A percentile compares a stretch with the other conserved stretches of the same genome.
Conservation (phyloP, 2,329 filamentous ascomycete species). For the Talaromyces funiculosus region DNA sequence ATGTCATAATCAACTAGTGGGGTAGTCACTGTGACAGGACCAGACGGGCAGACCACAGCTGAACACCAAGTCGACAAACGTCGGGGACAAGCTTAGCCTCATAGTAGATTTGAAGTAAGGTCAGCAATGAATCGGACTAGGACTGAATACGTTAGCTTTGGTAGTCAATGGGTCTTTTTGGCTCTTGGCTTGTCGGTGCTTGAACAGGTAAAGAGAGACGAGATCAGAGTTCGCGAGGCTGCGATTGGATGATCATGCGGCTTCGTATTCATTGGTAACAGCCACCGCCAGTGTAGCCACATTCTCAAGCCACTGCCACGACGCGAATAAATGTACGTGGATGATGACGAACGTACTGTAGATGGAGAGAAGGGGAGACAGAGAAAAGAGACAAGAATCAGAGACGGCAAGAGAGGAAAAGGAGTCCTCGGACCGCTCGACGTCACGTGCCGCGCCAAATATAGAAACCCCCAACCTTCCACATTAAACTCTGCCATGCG, state of each 20-base stretch:
- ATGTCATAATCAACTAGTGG: not conserved
- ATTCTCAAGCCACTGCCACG: not conserved
- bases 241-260: not conserved
- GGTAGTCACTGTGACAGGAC: not conserved
- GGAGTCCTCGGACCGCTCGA: not conserved
- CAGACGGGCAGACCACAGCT: conserved; percentile 1
- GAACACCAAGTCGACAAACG: not conserved
- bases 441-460: conserved; percentile 1
- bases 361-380: not conserved
- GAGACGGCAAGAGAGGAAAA: not conserved
- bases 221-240: not conserved
- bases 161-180: not conserved
- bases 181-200: not conserved
- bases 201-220: not conserved
- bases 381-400: not conserved
- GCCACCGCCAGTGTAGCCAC: conserved; percentile 7
- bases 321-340: not conserved
- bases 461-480: not conserved
- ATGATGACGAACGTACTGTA: not conserved
- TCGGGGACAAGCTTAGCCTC: not conserved
- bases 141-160: not conserved
- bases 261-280: conserved; percentile 1
- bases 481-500: not conserved
- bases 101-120: not conserved
- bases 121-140: not conserved